Evolutionary conservation across 176 grass and related monocot genomes (phyloP), one percentile per base, ranked within the genome.

Genomic region (Carex kokanica): DNA sequence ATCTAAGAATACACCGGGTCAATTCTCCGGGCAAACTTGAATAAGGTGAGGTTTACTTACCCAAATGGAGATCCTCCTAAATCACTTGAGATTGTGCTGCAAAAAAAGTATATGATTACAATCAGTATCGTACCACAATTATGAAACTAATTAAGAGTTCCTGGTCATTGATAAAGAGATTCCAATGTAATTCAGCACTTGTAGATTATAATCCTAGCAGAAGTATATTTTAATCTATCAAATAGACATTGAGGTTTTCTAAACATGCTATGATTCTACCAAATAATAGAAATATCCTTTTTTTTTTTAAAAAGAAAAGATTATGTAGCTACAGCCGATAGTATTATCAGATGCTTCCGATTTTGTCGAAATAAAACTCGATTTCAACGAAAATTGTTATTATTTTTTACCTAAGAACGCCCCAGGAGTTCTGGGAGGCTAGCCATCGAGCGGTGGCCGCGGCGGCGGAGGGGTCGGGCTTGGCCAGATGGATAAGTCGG

Each of bases 71-170:
- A 81, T 83, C 92, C 95, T 5, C 77, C 81, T 77, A 95, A 74
- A 59, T 95, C 89, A 85, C 78, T 94, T 64, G 95, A 93, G 82
- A 98, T 93, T n/a, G 92, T 98, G 88, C 92, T 98, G 91, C 64
- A 86, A 45, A 41, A 82, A 57, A 84, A 38, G 2, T 38, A 12
- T 1, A 43, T 69, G 32, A 40, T 69, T 38, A 34, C 1, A 32
- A 66, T 69, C 32, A 67, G 63, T 27, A 63, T 27, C 18, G 11
- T 29, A 6, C 9, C 60, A 25, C 6, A 71, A 43, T 45, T 4
- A 0, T 61, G 1, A 69, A 69, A 69, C 6, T 38, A 38, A 69
- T 17, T 69, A 34, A 69, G 34, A 41, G 17, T 40, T 69, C 63
- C 4, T n/a, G 10, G 60, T 25, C 2, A 24, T 27, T 63, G 60